Evolutionary conservation across 106 monocot species (phyloP), one percentile per base, ranked within the genome.

Genomic region (Acorus calamus): DNA sequence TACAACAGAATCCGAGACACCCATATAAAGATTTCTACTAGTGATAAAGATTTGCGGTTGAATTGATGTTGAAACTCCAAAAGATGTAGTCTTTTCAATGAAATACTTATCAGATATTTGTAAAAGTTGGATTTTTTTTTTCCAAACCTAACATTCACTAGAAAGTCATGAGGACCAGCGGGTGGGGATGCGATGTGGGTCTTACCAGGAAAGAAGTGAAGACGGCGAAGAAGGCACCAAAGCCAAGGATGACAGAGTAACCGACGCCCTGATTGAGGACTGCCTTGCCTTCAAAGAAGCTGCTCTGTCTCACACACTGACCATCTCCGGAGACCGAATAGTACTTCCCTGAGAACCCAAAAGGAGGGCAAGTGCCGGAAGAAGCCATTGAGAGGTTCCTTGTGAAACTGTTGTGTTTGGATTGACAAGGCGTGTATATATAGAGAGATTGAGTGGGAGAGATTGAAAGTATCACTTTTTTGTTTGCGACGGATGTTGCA

Each of bases 151-250:
- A 28, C 28, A 28, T 28, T 28, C 28, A 28, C 28, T 28, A 28
- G 28, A 28, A 28, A 28, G 28, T 28, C 1, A 28, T 28, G 28
- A 1, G 28, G 28, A 28, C 28, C 28, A 28, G 1, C 28, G 28
- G 28, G 28, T 28, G 28, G 28, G 28, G 28, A 28, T 28, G 28
- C 28, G 28, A 28, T 28, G 28, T 28, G 28, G 28, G 28, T 6
- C 7, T 67, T 80, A 96, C 96, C 87, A 96, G 72, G 67, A 90
- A 87, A 28, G 91, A 82, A 44, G 96, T 96, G 87, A 91, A 91
- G 72, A 96, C 75, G 61, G 96, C 96, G 67, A 96, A 96, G 76
- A 96, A 96, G 10, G 83, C 96, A 4, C 90, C 96, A 52, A 96
- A 96, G 1, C 96, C 96, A 42, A 96, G 63, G 76, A 96, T 76